Conservation (phyloP, 306 rosid genomes). For the Trifolium repens region DNA sequence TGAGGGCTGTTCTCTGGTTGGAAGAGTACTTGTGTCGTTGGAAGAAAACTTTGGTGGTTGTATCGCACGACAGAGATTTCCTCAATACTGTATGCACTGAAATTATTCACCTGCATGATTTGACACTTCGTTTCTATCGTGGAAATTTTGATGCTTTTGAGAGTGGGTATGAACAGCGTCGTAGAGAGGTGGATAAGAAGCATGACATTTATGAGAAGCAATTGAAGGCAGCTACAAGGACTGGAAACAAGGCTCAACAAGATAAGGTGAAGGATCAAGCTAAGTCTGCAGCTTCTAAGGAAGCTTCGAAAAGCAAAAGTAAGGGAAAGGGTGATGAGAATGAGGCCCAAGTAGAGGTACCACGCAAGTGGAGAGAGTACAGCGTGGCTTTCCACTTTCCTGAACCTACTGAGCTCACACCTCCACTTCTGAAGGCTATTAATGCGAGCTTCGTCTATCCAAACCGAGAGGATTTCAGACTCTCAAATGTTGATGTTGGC, state of each 20-base stretch:
- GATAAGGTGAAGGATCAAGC: conserved; percentile 43
- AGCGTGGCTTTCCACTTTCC: conserved; percentile 13
- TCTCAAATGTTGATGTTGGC: conserved; percentile 20
- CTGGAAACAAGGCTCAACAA: conserved; percentile 57
- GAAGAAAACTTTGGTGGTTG: conserved; percentile 79
- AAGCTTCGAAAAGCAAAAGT: conserved; percentile 50
- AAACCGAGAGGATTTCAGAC: conserved; percentile 25
- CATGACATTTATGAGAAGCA: conserved; percentile 33
- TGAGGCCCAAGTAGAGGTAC: conserved; percentile 55
- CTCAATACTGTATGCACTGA: conserved; percentile 70
- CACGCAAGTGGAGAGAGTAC: conserved; percentile 28
- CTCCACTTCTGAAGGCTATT: conserved; percentile 6
- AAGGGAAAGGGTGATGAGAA: conserved; percentile 60
- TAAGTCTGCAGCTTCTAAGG: conserved; percentile 9
- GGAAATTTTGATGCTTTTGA: conserved; percentile 77
- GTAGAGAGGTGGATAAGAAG: conserved; percentile 74
- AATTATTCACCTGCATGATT: conserved; percentile 76
- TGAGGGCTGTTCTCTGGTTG: conserved; percentile 81
- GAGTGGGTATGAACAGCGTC: conserved; percentile 76
- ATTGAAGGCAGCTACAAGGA: conserved; percentile 24
- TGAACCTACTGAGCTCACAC: conserved; percentile 27
- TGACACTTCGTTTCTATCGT: conserved; percentile 70
- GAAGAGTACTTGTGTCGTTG: conserved; percentile 78
- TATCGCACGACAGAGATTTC: conserved; percentile 73
- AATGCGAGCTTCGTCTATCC: conserved; percentile 24